A percentile compares a stretch with the other conserved stretches of the same genome.
Evolutionary conservation across 176 grass and related monocot species (phyloP).

Genomic region (Metroxylon sagu): DNA sequence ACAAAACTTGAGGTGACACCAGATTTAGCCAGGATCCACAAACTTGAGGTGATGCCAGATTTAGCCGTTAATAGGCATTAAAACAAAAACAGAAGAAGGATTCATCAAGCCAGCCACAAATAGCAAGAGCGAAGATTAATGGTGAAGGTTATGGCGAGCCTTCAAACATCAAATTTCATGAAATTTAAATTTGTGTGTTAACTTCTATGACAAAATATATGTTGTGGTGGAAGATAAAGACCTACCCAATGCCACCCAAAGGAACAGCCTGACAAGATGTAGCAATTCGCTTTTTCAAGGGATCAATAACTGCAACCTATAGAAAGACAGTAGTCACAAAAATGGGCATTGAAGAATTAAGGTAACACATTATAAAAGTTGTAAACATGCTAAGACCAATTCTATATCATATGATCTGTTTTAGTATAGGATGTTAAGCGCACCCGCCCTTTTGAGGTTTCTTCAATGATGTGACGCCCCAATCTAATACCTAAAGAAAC

Average conservation of each 20-base stretch:
- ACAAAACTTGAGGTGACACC: no score
- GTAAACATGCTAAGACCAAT: not conserved
- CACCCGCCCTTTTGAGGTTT: slow-evolving; percentile 79
- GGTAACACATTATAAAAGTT: slow-evolving; percentile 5
- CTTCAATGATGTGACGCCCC: slow-evolving; percentile 67
- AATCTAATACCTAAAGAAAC: slow-evolving; percentile 70
- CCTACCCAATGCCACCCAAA: slow-evolving; percentile 95
- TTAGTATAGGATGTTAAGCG: slow-evolving; percentile 21
- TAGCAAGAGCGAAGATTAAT: not conserved
- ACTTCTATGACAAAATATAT: no score
- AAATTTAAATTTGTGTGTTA: slow-evolving; percentile 8
- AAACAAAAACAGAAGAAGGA: no score
- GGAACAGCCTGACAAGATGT: slow-evolving; percentile 79
- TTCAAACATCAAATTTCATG: not conserved
- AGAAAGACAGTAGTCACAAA: not conserved
- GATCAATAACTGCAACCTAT: slow-evolving; percentile 82
- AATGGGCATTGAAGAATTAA: not conserved
- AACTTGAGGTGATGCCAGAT: no score
- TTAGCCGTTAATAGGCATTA: no score
- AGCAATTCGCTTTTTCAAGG: slow-evolving; percentile 57
- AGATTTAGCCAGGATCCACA: no score
- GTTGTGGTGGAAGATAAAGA: slow-evolving; percentile 8
- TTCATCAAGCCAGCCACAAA: no score
- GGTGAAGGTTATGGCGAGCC: no score
- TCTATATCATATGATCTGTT: slow-evolving; percentile 12